phyloP scores from a whole-genome alignment of 768 basidiomycete species.

The Pulveroboletus sp. region DNA sequence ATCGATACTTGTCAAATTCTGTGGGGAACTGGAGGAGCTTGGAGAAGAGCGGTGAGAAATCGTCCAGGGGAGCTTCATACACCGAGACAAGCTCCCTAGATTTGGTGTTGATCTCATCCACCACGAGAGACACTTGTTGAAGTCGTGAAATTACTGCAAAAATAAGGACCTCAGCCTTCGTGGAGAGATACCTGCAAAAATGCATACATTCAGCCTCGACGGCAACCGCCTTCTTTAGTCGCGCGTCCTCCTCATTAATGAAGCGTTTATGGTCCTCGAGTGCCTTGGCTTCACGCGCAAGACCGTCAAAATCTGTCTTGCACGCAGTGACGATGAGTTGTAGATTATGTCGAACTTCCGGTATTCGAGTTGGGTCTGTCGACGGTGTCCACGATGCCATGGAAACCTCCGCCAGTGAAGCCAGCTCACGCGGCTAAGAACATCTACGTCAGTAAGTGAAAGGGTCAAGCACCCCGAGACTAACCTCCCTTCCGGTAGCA shows the following conservation, averaged over 20 bases:
- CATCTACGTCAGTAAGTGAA: slow-evolving; percentile 5
- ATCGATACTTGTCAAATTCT: slow-evolving; percentile 72
- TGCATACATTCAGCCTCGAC: slow-evolving; percentile 73
- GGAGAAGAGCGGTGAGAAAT: slow-evolving; percentile 69
- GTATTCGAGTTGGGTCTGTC: slow-evolving; percentile 81
- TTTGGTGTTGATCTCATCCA: slow-evolving; percentile 62
- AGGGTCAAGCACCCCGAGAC: slow-evolving; percentile 25
- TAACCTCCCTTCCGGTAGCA: slow-evolving; percentile 85
- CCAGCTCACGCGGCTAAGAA: slow-evolving; percentile 75
- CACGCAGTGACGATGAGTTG: slow-evolving; percentile 80
- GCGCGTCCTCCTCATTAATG: slow-evolving; percentile 62
- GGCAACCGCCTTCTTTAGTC: slow-evolving; percentile 62
- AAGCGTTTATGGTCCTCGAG: slow-evolving; percentile 77
- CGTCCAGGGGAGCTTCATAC: slow-evolving; percentile 69
- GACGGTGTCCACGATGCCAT: slow-evolving; percentile 81
- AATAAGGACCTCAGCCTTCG: slow-evolving; percentile 4
- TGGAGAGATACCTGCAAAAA: not conserved
- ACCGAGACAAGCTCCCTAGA: slow-evolving; percentile 58
- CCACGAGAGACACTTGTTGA: slow-evolving; percentile 69
- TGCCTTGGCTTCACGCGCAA: slow-evolving; percentile 85
- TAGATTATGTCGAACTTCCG: slow-evolving; percentile 96
- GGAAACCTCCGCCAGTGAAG: slow-evolving; percentile 76
- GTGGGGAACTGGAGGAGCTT: slow-evolving; percentile 64
- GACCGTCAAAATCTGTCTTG: slow-evolving; percentile 78
- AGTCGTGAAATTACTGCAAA: slow-evolving; percentile 69